These are phyloP conservation scores for Oleoguttula mirabilis DNA, from an alignment of 495 filamentous ascomycete species.

Conservation along the genomic window DNA sequence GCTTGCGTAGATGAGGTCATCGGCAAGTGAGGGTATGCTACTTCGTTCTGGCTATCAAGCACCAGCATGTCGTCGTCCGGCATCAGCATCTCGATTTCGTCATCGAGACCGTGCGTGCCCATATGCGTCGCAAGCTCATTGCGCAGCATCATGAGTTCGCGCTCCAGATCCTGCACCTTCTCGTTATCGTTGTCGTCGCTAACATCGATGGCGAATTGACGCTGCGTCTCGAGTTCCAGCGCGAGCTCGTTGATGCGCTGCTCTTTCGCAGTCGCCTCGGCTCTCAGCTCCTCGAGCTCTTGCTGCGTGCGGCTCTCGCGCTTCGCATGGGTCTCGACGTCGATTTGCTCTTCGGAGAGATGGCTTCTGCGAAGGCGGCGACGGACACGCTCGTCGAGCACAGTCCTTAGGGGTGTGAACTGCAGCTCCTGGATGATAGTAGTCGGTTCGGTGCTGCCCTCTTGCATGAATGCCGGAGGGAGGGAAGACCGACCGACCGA, in stretches of 20 bases:
- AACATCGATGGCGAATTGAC: conserved; percentile 23
- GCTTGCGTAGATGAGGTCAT: background rate
- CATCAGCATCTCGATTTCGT: conserved; percentile 14
- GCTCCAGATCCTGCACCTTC: conserved; percentile 16
- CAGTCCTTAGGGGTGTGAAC: conserved; percentile 56
- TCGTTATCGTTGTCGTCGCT: conserved; percentile 12
- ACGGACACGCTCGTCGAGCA: conserved; percentile 58
- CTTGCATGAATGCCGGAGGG: conserved; percentile 21
- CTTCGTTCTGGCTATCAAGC: conserved; percentile 22
- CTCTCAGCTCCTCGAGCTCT: conserved; percentile 17
- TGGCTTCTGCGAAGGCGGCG: conserved; percentile 58
- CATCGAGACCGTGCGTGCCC: conserved; percentile 6
- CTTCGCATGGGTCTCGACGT: conserved; percentile 32
- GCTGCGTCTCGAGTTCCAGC: conserved; percentile 23
- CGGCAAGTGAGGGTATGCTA: conserved; percentile 13
- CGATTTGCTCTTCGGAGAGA: conserved; percentile 64
- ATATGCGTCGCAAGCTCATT: conserved; percentile 14
- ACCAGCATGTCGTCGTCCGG: conserved; percentile 16
- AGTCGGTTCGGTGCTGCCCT: background rate
- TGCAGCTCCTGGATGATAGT: conserved; percentile 36
- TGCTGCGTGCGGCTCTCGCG: conserved; percentile 13
- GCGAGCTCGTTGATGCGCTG: conserved; percentile 19
- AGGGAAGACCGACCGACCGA: conserved; percentile 11
- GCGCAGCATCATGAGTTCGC: conserved; percentile 17
- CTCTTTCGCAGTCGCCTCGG: conserved; percentile 24